Evolutionary conservation across 2,329 filamentous ascomycete genomes (phyloP).

Genomic region (Venturia aucupariae): DNA sequence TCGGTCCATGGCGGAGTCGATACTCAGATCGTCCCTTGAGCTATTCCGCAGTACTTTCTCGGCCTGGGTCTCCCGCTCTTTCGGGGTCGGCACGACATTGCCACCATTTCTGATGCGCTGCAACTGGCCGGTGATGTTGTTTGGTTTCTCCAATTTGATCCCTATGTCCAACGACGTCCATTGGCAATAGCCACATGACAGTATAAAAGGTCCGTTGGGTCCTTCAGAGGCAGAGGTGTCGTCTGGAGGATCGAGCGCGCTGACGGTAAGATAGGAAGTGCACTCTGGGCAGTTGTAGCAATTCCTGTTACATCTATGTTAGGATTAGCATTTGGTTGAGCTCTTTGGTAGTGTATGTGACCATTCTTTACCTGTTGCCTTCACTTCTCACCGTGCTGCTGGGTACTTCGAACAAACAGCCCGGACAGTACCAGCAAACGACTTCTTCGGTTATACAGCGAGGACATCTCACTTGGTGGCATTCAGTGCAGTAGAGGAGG

Average conservation of each 20-base stretch:
- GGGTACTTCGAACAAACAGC: slow-evolving; percentile 90
- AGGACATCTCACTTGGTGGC: slow-evolving; percentile 89
- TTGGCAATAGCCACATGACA: slow-evolving; percentile 83
- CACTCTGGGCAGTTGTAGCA: slow-evolving; percentile 95
- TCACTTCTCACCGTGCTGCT: slow-evolving; percentile 88
- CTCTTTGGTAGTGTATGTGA: not conserved
- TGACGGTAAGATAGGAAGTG: slow-evolving; percentile 67
- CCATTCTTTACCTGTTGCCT: slow-evolving; percentile 65
- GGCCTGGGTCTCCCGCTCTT: slow-evolving; percentile 28
- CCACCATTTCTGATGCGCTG: slow-evolving; percentile 54
- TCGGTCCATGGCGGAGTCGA: not conserved
- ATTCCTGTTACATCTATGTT: slow-evolving; percentile 70
- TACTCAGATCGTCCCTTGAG: not conserved
- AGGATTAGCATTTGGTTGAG: not conserved
- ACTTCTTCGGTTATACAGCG: slow-evolving; percentile 90
- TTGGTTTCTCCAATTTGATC: slow-evolving; percentile 81
- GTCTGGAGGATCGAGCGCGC: slow-evolving; percentile 50
- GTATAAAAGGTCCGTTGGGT: slow-evolving; percentile 56
- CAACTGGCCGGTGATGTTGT: slow-evolving; percentile 75
- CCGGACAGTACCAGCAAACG: slow-evolving; percentile 89
- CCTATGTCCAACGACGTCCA: slow-evolving; percentile 88
- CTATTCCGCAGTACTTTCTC: slow-evolving; percentile 19
- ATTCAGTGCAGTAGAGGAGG: slow-evolving; percentile 94
- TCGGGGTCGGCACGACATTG: slow-evolving; percentile 30
- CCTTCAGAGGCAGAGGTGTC: slow-evolving; percentile 16